A percentile compares a stretch with the other conserved stretches of the same genome.
Conservation (phyloP, 352 stramenopile genomes). For the Pythium aquatile region DNA sequence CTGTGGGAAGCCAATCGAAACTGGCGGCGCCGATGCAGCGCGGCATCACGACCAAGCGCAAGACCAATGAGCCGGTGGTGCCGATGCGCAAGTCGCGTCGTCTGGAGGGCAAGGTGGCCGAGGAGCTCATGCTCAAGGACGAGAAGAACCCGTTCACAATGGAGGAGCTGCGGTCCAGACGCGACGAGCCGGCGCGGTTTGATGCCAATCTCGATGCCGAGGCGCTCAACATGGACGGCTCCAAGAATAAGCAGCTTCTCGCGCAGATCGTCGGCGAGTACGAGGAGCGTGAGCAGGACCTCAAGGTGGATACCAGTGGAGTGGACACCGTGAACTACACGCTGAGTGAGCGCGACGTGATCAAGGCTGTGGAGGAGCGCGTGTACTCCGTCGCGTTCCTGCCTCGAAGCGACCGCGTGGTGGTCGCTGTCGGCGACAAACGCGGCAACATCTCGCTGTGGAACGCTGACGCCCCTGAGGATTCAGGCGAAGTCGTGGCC, state of each 20-base stretch:
- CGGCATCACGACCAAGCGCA: slow-evolving; percentile 32
- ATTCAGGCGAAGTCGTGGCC: slow-evolving; percentile 36
- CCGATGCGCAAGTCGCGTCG: slow-evolving; percentile 63
- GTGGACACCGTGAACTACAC: slow-evolving; percentile 48
- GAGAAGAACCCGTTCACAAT: slow-evolving; percentile 9
- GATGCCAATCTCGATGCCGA: slow-evolving; percentile 30
- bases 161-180: slow-evolving; percentile 1
- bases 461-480: slow-evolving; percentile 33
- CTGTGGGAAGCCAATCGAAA: not conserved
- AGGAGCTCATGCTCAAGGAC: slow-evolving; percentile 34
- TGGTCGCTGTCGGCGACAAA: slow-evolving; percentile 76
- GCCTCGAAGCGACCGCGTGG: slow-evolving; percentile 50
- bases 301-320: slow-evolving; percentile 37
- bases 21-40: not conserved
- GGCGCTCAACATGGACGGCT: slow-evolving; percentile 34
- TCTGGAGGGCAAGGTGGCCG: slow-evolving; percentile 56
- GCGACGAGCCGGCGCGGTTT: slow-evolving; percentile 20
- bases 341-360: slow-evolving; percentile 52
- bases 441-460: slow-evolving; percentile 71
- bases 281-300: slow-evolving; percentile 35
- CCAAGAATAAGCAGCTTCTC: slow-evolving; percentile 42
- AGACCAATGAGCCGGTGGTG: slow-evolving; percentile 17
- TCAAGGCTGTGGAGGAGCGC: slow-evolving; percentile 68
- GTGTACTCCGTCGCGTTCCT: slow-evolving; percentile 83
- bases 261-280: slow-evolving; percentile 36